phyloP scores from a whole-genome alignment of 202 grass and related monocot genomes.

The Schoenoplectus triqueter region DNA sequence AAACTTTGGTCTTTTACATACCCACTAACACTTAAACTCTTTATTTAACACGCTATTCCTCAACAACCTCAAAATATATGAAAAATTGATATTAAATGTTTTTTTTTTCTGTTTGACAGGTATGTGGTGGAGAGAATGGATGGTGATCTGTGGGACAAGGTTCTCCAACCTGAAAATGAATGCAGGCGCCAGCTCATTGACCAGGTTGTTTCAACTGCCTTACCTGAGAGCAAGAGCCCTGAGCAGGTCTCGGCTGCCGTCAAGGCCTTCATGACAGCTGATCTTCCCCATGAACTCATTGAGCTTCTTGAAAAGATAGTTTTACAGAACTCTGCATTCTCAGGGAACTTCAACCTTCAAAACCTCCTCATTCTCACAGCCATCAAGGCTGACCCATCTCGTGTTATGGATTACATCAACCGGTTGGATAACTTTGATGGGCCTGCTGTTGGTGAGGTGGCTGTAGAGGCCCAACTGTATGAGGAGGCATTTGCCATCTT shows the following conservation, averaged over 20 bases:
- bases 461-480: slow-evolving; percentile 86
- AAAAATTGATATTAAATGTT: background rate
- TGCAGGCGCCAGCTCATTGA: slow-evolving; percentile 96
- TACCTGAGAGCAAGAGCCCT: slow-evolving; percentile 98
- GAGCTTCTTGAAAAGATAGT: slow-evolving; percentile 99
- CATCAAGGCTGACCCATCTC: slow-evolving; percentile 87
- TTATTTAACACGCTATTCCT: background rate
- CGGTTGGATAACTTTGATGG: slow-evolving; percentile 98
- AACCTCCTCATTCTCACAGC: slow-evolving; percentile 95
- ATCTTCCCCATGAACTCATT: slow-evolving; percentile 94
- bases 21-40: background rate
- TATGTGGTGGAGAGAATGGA: slow-evolving; percentile 99
- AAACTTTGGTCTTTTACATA: slow-evolving; percentile 1
- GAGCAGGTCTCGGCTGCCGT: slow-evolving; percentile 98
- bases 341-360: slow-evolving; percentile 93
- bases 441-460: slow-evolving; percentile 93
- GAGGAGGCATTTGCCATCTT: slow-evolving; percentile 97
- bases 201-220: slow-evolving; percentile 94
- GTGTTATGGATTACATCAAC: slow-evolving; percentile 95
- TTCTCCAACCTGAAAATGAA: slow-evolving; percentile 98
- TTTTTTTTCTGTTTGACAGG: slow-evolving; percentile 45
- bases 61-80: background rate
- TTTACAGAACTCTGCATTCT: slow-evolving; percentile 93
- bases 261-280: slow-evolving; percentile 98
- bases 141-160: slow-evolving; percentile 95